phyloP scores from a whole-genome alignment of 2,329 filamentous ascomycete genomes.

The Dactylellina drechsleri region DNA sequence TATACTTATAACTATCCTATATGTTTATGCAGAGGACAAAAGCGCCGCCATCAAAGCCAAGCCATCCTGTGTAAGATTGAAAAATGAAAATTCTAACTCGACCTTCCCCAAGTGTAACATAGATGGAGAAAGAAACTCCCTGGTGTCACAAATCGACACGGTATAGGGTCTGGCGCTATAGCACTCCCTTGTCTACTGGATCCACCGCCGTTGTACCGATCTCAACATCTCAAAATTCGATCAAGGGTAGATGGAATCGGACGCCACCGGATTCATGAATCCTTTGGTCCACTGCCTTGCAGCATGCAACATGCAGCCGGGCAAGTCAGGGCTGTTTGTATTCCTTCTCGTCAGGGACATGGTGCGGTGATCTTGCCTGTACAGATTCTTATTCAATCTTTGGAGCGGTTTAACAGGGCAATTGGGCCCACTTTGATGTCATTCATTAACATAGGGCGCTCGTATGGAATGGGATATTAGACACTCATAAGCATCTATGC shows the following conservation, averaged over 20 bases:
- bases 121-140: slow-evolving; percentile 29
- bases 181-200: not conserved
- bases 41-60: no score
- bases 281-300: not conserved
- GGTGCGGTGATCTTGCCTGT: no score
- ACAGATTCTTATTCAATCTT: no score
- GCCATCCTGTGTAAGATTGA: slow-evolving; percentile 13
- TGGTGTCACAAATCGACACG: not conserved
- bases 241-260: not conserved
- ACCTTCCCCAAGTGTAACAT: slow-evolving; percentile 37
- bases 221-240: not conserved
- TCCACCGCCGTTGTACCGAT: not conserved
- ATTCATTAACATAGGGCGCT: no score
- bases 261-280: not conserved
- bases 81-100: not conserved
- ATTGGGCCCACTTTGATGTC: no score
- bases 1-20: no score
- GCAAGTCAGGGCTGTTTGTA: not conserved
- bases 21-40: no score
- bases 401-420: no score
- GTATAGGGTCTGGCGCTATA: slow-evolving; percentile 5
- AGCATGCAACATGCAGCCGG: not conserved
- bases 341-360: no score
- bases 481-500: no score
- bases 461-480: no score